These are phyloP conservation scores for Pycnococcus provasolii DNA, from an alignment of 139 green algal genomes.

Conservation along the genomic window DNA sequence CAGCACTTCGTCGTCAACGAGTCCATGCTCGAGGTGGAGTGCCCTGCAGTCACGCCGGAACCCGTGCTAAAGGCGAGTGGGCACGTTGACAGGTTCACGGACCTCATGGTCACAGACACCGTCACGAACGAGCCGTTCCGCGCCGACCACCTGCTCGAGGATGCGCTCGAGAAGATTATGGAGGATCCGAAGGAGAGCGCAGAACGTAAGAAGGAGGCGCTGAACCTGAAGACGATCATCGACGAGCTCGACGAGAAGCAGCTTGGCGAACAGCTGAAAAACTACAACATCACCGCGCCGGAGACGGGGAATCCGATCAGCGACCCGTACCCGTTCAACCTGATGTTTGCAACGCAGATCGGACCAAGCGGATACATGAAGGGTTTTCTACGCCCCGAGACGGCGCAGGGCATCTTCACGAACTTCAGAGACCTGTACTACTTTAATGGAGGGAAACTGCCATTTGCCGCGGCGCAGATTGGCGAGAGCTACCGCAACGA, in stretches of 20 bases:
- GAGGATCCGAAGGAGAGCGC: slow-evolving; percentile 55
- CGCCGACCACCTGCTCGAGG: slow-evolving; percentile 92
- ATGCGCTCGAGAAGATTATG: slow-evolving; percentile 61
- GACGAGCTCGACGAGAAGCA: slow-evolving; percentile 71
- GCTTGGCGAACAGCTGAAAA: slow-evolving; percentile 62
- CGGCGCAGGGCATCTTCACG: slow-evolving; percentile 51
- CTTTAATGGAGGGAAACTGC: slow-evolving; percentile 94
- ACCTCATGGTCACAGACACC: slow-evolving; percentile 93
- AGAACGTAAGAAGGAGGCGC: slow-evolving; percentile 47
- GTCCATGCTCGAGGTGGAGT: slow-evolving; percentile 97
- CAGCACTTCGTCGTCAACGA: slow-evolving; percentile 97
- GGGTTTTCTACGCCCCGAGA: slow-evolving; percentile 34
- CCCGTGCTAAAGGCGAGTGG: slow-evolving; percentile 81
- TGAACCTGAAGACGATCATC: slow-evolving; percentile 58
- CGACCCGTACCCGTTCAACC: slow-evolving; percentile 92
- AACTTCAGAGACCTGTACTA: slow-evolving; percentile 85
- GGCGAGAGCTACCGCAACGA: slow-evolving; percentile 94
- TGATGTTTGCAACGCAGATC: slow-evolving; percentile 83
- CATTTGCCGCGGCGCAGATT: slow-evolving; percentile 95
- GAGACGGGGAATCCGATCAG: slow-evolving; percentile 89
- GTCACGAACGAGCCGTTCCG: slow-evolving; percentile 48
- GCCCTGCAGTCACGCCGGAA: slow-evolving; percentile 91
- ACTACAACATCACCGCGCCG: slow-evolving; percentile 71
- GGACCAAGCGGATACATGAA: slow-evolving; percentile 24
- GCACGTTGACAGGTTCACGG: slow-evolving; percentile 95